Base-by-base conservation (phyloP, 176 grass and related monocot genomes). In the Carex myosuroides region DNA sequence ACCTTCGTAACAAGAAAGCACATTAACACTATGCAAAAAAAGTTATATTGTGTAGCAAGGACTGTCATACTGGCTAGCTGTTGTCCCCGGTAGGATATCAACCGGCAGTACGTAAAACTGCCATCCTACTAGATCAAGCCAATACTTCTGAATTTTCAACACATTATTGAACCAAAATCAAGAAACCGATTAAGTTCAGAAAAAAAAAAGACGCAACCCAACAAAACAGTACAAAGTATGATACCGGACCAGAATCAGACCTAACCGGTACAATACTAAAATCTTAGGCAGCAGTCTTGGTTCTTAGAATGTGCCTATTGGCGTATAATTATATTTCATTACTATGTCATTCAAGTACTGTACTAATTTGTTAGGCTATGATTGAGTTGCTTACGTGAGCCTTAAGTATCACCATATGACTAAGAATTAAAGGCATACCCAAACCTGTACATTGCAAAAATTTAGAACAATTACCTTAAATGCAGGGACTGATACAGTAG, bases 1-100 rank as follows among this genome's bases (percentile, higher is more conserved):
- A 94, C 90, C 95, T 98, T 83, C 21, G 66, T 79, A 82, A 76
- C 53, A 42, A 64, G 6, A 18, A 58, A 64, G 60, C 24, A 65
- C 16, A 76, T 54, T 64, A 88, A 44, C 6, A 58, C 58, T 13
- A 83, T 21, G 21, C 30, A 44, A 64, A 85, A 79, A 87, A 24
- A 44, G 12, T 13, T 53, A 76, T 52, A 26, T 76, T 54, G 46
- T 30, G 46, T 48, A 54, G 30, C 21, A 76, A 76, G 72, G 72
- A 53, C 16, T 76, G n/a, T 46, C 17, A 21, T 46, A 14, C 64
- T 68, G 64, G 64, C 64, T 68, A n/a, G 37, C 11, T 71, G 7
- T 9, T 71, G 7, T 9, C 17, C 68, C 68, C 12, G 2, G 9
- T 21, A 21, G 39, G 35, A 75, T 53, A 13, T 13, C 42, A 52